phyloP scores from a whole-genome alignment of 2,329 filamentous ascomycete species.

The Trichophyton simii region DNA sequence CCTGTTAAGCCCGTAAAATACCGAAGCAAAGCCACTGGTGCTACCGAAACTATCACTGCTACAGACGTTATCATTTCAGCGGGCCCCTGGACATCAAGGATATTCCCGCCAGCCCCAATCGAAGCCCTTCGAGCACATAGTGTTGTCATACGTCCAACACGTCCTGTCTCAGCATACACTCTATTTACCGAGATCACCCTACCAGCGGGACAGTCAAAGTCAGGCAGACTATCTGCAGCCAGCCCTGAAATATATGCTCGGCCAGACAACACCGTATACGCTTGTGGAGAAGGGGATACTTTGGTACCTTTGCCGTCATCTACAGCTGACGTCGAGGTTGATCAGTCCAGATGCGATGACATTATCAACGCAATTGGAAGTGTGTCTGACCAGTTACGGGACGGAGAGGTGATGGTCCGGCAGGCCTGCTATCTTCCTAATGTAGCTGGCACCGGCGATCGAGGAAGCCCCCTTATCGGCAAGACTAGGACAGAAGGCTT shows the following conservation, averaged over 20 bases:
- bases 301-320: constrained; percentile 61
- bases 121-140: constrained; percentile 49
- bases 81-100: constrained; percentile 47
- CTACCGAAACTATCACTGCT: constrained; percentile 41
- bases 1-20: constrained; percentile 54
- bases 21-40: constrained; percentile 38
- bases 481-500: constrained; percentile 59
- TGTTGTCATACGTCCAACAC: constrained; percentile 46
- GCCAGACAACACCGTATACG: constrained; percentile 80
- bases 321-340: constrained; percentile 62
- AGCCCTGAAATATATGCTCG: constrained; percentile 90
- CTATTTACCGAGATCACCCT: constrained; percentile 73
- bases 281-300: constrained; percentile 80
- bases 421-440: constrained; percentile 93
- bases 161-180: constrained; percentile 38
- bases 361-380: constrained; percentile 62
- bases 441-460: constrained; percentile 38
- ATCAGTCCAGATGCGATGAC: constrained; percentile 68
- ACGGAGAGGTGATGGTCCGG: constrained; percentile 56
- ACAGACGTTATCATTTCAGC: constrained; percentile 50
- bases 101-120: constrained; percentile 47
- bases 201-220: constrained; percentile 45
- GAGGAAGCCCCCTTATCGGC: constrained; percentile 66
- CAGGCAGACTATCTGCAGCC: constrained; percentile 46
- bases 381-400: constrained; percentile 46